Evolutionary conservation across 768 basidiomycete genomes (phyloP), one percentile per base, ranked within the genome.

Genomic region (Amanita thiersii): DNA sequence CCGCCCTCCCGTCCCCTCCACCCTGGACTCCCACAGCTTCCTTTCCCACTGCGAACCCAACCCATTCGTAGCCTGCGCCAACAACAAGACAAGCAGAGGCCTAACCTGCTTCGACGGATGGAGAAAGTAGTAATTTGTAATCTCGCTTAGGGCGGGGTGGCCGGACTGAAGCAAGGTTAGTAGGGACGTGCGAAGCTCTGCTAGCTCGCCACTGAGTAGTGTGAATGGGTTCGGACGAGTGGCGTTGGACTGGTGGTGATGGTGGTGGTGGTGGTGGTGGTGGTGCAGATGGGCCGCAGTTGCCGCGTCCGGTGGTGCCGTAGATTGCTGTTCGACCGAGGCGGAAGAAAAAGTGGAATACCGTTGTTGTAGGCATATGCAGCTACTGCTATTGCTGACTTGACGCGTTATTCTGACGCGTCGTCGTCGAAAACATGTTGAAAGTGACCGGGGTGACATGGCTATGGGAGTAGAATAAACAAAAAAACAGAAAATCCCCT

Each of bases 81-180:
- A 80, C 23, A 97, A 72, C 10, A 97, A 73, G 12, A 96, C 81
- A 42, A 97, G 73, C 42, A 92, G 67, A 0, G 92, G 92, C 3
- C 93, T 75, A 14, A 97, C 71, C 52, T 94, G 89, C 57, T 97
- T 96, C 4, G 90, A 89, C 2, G 81, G 82, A 48, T 86, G 86
- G 26, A 76, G 70, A 59, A 96, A 96, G 66, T 97, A 96, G 61
- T 97, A 94, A 47, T 88, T 79, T 1, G 92, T 85, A 40, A 93
- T 80, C 50, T 87, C 78, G 45, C 80, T 79, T 39, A 96, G 75
- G 0, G 79, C 75, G 11, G 90, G 84, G 58, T 94, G 83, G 3
- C 85, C 83, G 8, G 86, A 86, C 12, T 83, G 83, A 8, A 97
- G 73, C 44, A 97, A 72, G 45, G 68, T 62, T 47, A 89, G 68